Evolutionary conservation across 352 stramenopile species (phyloP).

Genomic region (Pythium coloratum): DNA sequence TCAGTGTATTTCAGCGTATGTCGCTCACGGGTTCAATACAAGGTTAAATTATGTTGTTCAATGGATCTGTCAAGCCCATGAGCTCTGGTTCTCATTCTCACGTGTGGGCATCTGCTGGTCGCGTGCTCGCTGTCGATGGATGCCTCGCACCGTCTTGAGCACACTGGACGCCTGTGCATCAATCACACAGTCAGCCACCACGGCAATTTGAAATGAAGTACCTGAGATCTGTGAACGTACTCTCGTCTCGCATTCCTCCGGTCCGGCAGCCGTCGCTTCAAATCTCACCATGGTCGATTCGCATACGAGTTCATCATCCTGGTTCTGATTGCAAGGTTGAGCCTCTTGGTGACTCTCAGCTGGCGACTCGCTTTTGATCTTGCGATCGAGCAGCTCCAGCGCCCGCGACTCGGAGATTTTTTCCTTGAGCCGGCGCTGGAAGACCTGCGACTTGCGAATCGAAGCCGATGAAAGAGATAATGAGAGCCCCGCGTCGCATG

Average conservation of each 20-base stretch:
- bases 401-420: constrained; percentile 72
- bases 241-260: constrained; percentile 33
- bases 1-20: not conserved
- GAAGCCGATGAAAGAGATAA: constrained; percentile 5
- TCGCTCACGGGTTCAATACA: not conserved
- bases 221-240: constrained; percentile 13
- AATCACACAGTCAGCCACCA: not conserved
- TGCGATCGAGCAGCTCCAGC: constrained; percentile 61
- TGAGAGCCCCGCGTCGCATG: too few species aligned
- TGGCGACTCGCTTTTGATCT: constrained; percentile 29
- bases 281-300: constrained; percentile 70
- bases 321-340: constrained; percentile 31
- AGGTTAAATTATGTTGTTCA: constrained; percentile 20
- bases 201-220: not conserved
- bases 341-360: not conserved
- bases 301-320: constrained; percentile 70
- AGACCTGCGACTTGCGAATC: constrained; percentile 30
- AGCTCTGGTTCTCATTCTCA: constrained; percentile 22
- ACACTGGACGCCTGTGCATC: constrained; percentile 33
- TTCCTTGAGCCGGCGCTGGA: constrained; percentile 59
- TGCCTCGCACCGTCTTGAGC: constrained; percentile 42
- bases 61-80: not conserved
- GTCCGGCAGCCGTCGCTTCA: constrained; percentile 11
- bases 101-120: constrained; percentile 4
- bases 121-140: constrained; percentile 35